Evolutionary conservation across 1,284 basidiomycete species (phyloP).

Genomic region (Stereum hirsutum): DNA sequence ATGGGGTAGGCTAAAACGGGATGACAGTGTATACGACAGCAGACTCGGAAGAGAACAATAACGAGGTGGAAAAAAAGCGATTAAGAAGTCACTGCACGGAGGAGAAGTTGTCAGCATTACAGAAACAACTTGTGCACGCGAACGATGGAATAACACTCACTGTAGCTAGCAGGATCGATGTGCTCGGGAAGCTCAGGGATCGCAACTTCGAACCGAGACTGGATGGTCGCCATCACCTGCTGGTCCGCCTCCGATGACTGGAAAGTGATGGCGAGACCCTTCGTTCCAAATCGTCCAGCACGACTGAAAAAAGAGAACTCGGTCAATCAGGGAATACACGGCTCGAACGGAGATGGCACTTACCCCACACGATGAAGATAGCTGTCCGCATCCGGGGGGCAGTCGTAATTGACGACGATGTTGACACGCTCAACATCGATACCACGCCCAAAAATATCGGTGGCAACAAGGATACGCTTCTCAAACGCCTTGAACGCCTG

Average conservation of each 20-base stretch:
- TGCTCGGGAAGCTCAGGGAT: constrained; percentile 89
- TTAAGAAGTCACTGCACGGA: constrained; percentile 29
- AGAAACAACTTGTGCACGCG: no score
- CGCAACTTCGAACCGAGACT: constrained; percentile 88
- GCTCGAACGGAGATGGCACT: constrained; percentile 13
- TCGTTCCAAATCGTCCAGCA: constrained; percentile 98
- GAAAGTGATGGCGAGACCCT: constrained; percentile 98
- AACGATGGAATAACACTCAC: constrained; percentile 43
- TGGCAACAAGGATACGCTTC: constrained; percentile 97
- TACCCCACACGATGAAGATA: constrained; percentile 98
- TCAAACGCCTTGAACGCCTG: constrained; percentile 99
- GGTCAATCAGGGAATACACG: neutral
- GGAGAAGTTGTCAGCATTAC: constrained; percentile 4
- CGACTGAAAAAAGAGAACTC: constrained; percentile 43
- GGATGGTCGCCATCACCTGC: constrained; percentile 89
- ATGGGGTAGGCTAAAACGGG: no score
- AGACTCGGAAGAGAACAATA: no score
- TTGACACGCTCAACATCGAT: constrained; percentile 98
- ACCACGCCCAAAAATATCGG: constrained; percentile 95
- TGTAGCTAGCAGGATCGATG: constrained; percentile 85
- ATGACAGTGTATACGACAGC: no score
- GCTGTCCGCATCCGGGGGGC: constrained; percentile 93
- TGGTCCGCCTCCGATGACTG: constrained; percentile 88
- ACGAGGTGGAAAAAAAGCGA: no score
- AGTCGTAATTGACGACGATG: constrained; percentile 95